Evolutionary conservation across 1,284 basidiomycete genomes (phyloP).

Genomic region (Ceratobasidium sp.): DNA sequence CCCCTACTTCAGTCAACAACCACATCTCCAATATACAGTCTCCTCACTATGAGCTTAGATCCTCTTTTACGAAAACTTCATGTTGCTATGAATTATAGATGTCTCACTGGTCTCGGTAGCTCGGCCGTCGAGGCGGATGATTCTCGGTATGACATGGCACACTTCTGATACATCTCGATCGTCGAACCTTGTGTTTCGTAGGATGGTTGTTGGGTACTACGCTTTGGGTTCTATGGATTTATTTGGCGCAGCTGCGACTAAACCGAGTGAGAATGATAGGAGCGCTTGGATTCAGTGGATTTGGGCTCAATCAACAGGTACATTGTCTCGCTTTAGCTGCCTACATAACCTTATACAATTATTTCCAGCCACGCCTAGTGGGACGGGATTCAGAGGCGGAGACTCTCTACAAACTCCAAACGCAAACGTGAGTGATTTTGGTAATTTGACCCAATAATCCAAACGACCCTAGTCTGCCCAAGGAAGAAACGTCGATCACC

Average conservation of each 20-base stretch:
- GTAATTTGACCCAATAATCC: neutral
- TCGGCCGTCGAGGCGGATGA: slow-evolving; percentile 70
- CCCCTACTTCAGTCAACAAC: no score
- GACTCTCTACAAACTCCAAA: slow-evolving; percentile 68
- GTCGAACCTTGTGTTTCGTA: slow-evolving; percentile 55
- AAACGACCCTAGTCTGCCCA: slow-evolving; percentile 18
- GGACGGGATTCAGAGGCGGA: slow-evolving; percentile 83
- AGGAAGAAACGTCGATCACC: slow-evolving; percentile 53
- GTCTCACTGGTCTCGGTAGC: slow-evolving; percentile 68
- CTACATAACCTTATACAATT: neutral
- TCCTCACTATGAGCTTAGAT: neutral
- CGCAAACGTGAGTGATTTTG: slow-evolving; percentile 42
- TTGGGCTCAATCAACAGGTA: slow-evolving; percentile 81
- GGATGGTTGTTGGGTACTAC: slow-evolving; percentile 87
- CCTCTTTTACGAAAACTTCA: slow-evolving; percentile 31
- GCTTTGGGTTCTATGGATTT: slow-evolving; percentile 84
- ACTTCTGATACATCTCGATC: slow-evolving; percentile 40
- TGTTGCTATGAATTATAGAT: slow-evolving; percentile 56
- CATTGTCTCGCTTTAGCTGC: slow-evolving; percentile 48
- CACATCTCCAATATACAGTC: neutral
- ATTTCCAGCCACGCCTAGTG: slow-evolving; percentile 64
- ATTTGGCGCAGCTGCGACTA: slow-evolving; percentile 67
- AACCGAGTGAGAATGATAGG: slow-evolving; percentile 67
- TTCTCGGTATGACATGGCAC: slow-evolving; percentile 63
- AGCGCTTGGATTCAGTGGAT: slow-evolving; percentile 84